Conservation (phyloP, 2,329 filamentous ascomycete genomes). For the Stemphylium beticola region DNA sequence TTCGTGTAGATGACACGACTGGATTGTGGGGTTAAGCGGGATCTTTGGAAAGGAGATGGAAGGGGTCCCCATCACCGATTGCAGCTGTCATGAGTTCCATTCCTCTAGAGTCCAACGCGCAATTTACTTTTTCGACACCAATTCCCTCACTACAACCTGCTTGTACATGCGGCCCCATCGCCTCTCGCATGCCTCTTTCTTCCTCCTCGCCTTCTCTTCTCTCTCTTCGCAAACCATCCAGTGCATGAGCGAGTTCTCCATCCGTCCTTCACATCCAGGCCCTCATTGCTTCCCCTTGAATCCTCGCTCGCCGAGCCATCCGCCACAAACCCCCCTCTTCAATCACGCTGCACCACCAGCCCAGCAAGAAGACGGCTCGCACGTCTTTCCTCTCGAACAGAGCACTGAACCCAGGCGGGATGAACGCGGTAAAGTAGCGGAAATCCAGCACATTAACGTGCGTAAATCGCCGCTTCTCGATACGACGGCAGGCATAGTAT, state of each 20-base stretch:
- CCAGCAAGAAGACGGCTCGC: slow-evolving; percentile 61
- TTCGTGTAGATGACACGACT: too few species aligned
- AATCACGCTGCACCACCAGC: slow-evolving; percentile 62
- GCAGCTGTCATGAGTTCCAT: too few species aligned
- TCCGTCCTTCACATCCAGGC: slow-evolving; percentile 33
- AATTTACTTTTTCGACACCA: too few species aligned
- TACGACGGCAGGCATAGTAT: slow-evolving; percentile 25
- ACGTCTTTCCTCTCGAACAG: slow-evolving; percentile 61
- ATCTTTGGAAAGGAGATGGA: too few species aligned
- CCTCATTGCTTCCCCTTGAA: slow-evolving; percentile 32
- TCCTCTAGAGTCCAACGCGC: too few species aligned
- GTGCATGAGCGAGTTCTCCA: slow-evolving; percentile 11
- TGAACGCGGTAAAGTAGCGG: slow-evolving; percentile 56
- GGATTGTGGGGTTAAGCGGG: too few species aligned
- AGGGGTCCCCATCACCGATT: too few species aligned
- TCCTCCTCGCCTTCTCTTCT: neutral
- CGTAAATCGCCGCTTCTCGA: slow-evolving; percentile 27
- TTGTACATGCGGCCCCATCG: too few species aligned
- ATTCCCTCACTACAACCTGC: too few species aligned
- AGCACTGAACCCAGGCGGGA: slow-evolving; percentile 53
- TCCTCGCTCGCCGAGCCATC: slow-evolving; percentile 31
- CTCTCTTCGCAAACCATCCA: slow-evolving; percentile 3
- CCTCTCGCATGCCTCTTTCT: too few species aligned
- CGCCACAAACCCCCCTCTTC: slow-evolving; percentile 34
- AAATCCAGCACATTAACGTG: slow-evolving; percentile 55